A percentile compares a stretch with the other conserved stretches of the same genome.
Conservation (phyloP, 1,139 yeast species). For the Blastobotrys apis region DNA sequence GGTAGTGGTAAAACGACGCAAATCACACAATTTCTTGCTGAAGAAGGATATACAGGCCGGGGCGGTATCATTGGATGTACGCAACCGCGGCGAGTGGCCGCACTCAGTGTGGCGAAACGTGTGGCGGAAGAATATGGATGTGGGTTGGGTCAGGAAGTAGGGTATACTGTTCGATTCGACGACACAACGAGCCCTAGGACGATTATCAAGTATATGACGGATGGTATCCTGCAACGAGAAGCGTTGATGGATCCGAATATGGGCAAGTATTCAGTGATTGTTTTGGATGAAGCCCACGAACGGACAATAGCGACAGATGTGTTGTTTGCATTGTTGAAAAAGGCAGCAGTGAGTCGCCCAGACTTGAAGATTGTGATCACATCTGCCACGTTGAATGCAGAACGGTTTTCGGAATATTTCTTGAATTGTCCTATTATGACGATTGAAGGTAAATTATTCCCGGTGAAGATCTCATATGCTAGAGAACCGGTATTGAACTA, state of each 20-base stretch:
- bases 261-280: slow-evolving; percentile 72
- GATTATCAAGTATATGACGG: slow-evolving; percentile 84
- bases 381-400: slow-evolving; percentile 88
- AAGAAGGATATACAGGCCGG: slow-evolving; percentile 53
- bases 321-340: slow-evolving; percentile 74
- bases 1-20: slow-evolving; percentile 98
- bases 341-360: slow-evolving; percentile 67
- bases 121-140: slow-evolving; percentile 81
- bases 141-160: slow-evolving; percentile 72
- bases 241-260: slow-evolving; percentile 71
- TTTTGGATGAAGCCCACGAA: slow-evolving; percentile 96
- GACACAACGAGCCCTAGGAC: slow-evolving; percentile 63
- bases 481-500: slow-evolving; percentile 83
- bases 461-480: slow-evolving; percentile 76
- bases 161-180: slow-evolving; percentile 83
- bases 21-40: slow-evolving; percentile 75
- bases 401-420: slow-evolving; percentile 75
- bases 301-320: slow-evolving; percentile 93
- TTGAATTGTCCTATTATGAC: slow-evolving; percentile 71
- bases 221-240: slow-evolving; percentile 88
- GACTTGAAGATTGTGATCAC: slow-evolving; percentile 76
- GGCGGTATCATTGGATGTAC: slow-evolving; percentile 74
- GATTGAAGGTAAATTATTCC: slow-evolving; percentile 87
- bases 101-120: slow-evolving; percentile 85
- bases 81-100: slow-evolving; percentile 95